A percentile compares a stretch with the other conserved stretches of the same genome.
Conservation (phyloP, 352 stramenopile species). For the Phytophthora tubulina region DNA sequence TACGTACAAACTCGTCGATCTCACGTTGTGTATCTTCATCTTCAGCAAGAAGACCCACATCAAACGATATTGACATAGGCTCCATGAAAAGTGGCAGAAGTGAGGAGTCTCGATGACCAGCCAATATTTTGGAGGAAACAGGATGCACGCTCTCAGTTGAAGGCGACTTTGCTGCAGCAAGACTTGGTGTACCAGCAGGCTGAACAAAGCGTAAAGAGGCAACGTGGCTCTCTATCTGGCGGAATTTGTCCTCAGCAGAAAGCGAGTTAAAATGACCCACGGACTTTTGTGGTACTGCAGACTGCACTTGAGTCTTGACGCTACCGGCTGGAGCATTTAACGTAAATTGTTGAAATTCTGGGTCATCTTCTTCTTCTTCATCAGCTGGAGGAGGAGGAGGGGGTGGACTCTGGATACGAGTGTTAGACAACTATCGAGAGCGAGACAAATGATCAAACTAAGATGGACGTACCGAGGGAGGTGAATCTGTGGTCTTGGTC, state of each 20-base stretch:
- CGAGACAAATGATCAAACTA: background rate
- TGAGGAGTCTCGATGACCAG: background rate
- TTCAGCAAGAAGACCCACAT: constrained; percentile 39
- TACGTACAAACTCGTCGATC: constrained; percentile 64
- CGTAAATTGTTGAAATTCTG: constrained; percentile 39
- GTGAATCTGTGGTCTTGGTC: constrained; percentile 7
- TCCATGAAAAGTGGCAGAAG: constrained; percentile 18
- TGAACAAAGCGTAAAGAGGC: constrained; percentile 45
- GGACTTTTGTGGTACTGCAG: background rate
- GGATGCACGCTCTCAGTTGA: constrained; percentile 27
- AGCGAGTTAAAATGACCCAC: background rate
- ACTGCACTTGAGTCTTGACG: background rate
- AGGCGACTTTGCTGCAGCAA: constrained; percentile 9
- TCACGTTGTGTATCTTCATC: constrained; percentile 55
- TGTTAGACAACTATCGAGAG: background rate
- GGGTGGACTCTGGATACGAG: constrained; percentile 50
- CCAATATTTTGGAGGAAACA: constrained; percentile 18
- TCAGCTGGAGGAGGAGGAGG: constrained; percentile 61
- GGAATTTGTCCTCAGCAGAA: constrained; percentile 43
- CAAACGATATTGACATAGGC: constrained; percentile 35
- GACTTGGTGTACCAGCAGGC: constrained; percentile 8
- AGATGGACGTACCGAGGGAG: constrained; percentile 32
- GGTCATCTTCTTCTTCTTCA: constrained; percentile 49
- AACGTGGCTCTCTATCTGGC: constrained; percentile 49
- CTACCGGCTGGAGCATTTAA: constrained; percentile 20